These are phyloP conservation scores for Pouteria glomerata DNA, from an alignment of 148 eudicot species.

Conservation along the genomic window DNA sequence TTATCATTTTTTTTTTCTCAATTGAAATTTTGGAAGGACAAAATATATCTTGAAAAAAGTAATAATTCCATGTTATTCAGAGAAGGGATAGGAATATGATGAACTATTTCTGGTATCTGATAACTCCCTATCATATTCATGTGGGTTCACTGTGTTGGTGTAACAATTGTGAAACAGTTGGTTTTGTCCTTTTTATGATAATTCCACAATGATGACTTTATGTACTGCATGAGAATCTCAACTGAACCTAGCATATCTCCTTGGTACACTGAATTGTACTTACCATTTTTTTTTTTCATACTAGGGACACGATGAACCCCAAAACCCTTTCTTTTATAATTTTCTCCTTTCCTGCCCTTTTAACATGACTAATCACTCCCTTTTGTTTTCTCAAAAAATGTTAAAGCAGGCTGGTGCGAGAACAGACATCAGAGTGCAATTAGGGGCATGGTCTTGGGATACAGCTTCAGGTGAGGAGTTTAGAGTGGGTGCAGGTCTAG, in stretches of 20 bases:
- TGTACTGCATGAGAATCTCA: constrained; percentile 16
- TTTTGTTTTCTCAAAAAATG: not conserved
- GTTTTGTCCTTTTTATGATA: constrained; percentile 9
- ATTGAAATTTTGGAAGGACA: not conserved
- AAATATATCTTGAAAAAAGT: not conserved
- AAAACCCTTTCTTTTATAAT: not conserved
- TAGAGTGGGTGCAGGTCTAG: constrained; percentile 88
- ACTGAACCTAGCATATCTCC: constrained; percentile 10
- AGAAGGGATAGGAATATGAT: not conserved
- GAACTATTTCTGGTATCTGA: not conserved
- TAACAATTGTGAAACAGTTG: constrained; percentile 24
- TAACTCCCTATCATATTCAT: not conserved
- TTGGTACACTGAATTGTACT: constrained; percentile 5
- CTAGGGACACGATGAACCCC: not conserved
- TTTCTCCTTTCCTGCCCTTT: not conserved
- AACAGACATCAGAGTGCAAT: constrained; percentile 49
- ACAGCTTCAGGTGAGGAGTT: constrained; percentile 73
- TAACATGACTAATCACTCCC: no score
- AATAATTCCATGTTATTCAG: not conserved
- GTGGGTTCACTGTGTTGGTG: constrained; percentile 3
- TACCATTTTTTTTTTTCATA: not conserved
- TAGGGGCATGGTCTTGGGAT: constrained; percentile 99
- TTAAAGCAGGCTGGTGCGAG: constrained; percentile 51
- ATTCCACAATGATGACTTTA: constrained; percentile 1
- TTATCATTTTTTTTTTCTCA: not conserved